Conservation (phyloP, 2,329 filamentous ascomycete genomes). For the Pestalotiopsis sp. region DNA sequence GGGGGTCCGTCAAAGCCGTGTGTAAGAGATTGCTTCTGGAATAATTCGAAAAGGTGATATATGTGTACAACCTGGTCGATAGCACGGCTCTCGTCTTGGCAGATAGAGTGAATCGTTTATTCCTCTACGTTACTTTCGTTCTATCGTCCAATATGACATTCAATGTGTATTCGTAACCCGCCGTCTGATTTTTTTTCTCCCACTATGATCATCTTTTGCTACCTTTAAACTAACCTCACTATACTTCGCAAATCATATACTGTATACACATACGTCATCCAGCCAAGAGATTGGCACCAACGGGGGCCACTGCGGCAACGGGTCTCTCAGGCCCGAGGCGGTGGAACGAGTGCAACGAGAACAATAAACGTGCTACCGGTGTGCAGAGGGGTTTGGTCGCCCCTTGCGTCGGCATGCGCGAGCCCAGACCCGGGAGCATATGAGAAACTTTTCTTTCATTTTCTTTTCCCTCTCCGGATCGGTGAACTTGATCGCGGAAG, state of each 20-base stretch:
- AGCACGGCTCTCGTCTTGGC: neutral
- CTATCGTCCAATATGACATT: too few species aligned
- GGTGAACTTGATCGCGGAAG: neutral
- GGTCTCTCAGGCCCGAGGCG: neutral
- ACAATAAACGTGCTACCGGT: neutral
- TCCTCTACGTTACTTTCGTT: neutral
- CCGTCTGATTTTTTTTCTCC: too few species aligned
- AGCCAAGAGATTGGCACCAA: neutral
- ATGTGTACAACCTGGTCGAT: neutral
- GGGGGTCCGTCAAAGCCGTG: neutral
- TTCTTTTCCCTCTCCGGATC: neutral
- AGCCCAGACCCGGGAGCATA: neutral
- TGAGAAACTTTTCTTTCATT: neutral
- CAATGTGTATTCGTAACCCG: too few species aligned
- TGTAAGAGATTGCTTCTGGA: constrained; percentile 5
- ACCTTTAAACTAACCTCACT: too few species aligned
- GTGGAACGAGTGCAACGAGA: neutral
- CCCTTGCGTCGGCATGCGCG: neutral
- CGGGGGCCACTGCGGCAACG: neutral
- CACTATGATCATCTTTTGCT: too few species aligned
- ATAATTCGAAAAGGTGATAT: constrained; percentile 1
- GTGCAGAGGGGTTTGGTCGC: neutral
- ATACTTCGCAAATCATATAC: too few species aligned
- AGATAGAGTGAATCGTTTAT: neutral
- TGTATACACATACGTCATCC: neutral